Percentiles rank a stretch among this genome's conserved stretches.
These are phyloP conservation scores for Rosa rugosa DNA, from an alignment of 306 rosid genomes.

Conservation along the genomic window DNA sequence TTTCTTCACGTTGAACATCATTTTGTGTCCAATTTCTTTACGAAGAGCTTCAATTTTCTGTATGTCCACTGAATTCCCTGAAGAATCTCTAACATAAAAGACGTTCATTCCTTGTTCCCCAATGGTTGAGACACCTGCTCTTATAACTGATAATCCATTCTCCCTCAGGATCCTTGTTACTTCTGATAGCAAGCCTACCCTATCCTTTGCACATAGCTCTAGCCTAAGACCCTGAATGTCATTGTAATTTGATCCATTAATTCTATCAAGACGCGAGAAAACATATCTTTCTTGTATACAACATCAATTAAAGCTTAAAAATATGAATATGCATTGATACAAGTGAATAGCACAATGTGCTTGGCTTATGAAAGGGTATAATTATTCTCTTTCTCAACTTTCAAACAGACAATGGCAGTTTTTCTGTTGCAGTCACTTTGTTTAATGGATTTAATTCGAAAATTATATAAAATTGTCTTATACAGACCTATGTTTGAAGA, in stretches of 20 bases:
- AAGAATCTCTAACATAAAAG: constrained; percentile 76
- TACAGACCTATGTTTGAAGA: background rate
- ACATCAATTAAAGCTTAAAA: background rate
- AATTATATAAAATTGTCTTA: background rate
- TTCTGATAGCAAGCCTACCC: constrained; percentile 73
- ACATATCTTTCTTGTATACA: background rate
- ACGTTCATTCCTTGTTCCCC: constrained; percentile 78
- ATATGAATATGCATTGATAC: background rate
- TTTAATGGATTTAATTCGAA: background rate
- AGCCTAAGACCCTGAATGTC: constrained; percentile 64
- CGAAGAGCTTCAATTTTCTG: constrained; percentile 60
- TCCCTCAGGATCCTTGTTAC: constrained; percentile 83
- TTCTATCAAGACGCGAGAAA: background rate
- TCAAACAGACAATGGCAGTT: background rate
- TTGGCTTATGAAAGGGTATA: background rate
- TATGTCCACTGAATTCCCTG: constrained; percentile 68
- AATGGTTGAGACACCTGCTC: constrained; percentile 75
- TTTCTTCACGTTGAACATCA: constrained; percentile 73
- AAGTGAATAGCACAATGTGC: background rate
- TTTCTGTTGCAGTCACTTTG: background rate
- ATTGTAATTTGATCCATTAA: background rate
- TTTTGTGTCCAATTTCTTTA: constrained; percentile 64
- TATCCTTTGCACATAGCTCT: constrained; percentile 77
- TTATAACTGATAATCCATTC: constrained; percentile 66
- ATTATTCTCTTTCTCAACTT: background rate